Evolutionary conservation across 164 flowering plant species (phyloP).

Genomic region (Chimonanthus praecox): DNA sequence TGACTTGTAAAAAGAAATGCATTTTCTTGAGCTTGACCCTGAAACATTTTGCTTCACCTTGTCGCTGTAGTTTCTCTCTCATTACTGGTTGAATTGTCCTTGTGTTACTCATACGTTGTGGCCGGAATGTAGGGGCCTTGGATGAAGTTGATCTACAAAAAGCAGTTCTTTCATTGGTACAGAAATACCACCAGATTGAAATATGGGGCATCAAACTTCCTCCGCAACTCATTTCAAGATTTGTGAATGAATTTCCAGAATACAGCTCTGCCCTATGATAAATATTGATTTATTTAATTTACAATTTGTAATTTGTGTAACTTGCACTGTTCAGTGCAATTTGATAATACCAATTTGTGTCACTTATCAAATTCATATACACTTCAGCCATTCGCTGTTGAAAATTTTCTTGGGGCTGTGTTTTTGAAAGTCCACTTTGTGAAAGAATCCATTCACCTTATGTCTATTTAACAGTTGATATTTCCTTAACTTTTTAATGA

Average conservation of each 20-base stretch:
- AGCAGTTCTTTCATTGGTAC: constrained; percentile 31
- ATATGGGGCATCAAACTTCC: constrained; percentile 23
- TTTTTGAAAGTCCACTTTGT: neutral
- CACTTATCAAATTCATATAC: too few species aligned
- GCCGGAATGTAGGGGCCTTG: constrained; percentile 38
- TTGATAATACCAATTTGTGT: too few species aligned
- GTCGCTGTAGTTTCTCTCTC: neutral
- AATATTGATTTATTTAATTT: neutral
- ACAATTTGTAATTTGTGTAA: neutral
- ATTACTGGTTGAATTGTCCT: neutral
- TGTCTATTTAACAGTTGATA: too few species aligned
- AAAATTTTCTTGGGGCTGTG: neutral
- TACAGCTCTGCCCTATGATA: constrained; percentile 25
- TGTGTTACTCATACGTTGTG: neutral
- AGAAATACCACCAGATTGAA: constrained; percentile 37
- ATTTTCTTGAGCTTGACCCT: neutral
- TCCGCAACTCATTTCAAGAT: constrained; percentile 28
- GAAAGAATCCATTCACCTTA: too few species aligned
- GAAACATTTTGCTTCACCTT: neutral
- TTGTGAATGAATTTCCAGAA: constrained; percentile 42
- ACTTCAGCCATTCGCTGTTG: neutral
- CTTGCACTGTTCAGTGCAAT: neutral
- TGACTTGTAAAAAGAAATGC: neutral
- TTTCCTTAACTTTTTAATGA: too few species aligned
- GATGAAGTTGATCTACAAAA: constrained; percentile 41